These are phyloP conservation scores for Amanita brunnescens DNA, from an alignment of 768 basidiomycete genomes.

Conservation along the genomic window DNA sequence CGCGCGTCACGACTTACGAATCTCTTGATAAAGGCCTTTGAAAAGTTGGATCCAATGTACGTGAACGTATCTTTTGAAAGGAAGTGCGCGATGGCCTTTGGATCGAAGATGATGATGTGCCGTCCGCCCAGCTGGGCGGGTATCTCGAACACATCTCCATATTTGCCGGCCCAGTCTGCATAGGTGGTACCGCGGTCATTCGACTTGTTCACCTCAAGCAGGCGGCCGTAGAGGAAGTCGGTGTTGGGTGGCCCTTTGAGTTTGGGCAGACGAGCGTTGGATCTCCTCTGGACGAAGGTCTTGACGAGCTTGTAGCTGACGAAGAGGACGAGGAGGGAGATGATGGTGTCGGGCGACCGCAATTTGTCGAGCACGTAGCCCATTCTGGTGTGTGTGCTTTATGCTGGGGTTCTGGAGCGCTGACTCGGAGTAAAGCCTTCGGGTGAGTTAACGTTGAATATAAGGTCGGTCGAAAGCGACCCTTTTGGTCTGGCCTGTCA, in stretches of 20 bases:
- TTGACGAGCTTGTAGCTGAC: background rate
- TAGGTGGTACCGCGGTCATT: constrained; percentile 14
- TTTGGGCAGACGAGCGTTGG: background rate
- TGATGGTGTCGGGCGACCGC: background rate
- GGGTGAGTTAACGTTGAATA: too few species aligned
- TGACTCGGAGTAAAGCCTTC: too few species aligned
- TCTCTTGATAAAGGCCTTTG: constrained; percentile 26
- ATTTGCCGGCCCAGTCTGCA: constrained; percentile 39
- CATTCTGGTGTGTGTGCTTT: background rate
- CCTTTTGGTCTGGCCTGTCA: too few species aligned
- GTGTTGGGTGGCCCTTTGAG: background rate
- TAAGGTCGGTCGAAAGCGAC: too few species aligned
- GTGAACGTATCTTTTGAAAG: constrained; percentile 40
- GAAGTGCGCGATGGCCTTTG: constrained; percentile 43
- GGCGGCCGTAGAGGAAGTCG: background rate
- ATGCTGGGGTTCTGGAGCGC: too few species aligned
- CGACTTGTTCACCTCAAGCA: background rate
- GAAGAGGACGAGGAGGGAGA: background rate
- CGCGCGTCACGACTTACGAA: constrained; percentile 20
- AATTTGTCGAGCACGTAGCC: background rate
- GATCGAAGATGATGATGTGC: constrained; percentile 32
- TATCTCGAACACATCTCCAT: constrained; percentile 37
- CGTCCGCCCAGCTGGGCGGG: constrained; percentile 26
- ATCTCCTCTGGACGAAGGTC: background rate
- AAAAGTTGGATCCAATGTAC: constrained; percentile 32